These are phyloP conservation scores for Myxozyma mucilagina DNA, from an alignment of 805 yeast genomes.

Conservation along the genomic window DNA sequence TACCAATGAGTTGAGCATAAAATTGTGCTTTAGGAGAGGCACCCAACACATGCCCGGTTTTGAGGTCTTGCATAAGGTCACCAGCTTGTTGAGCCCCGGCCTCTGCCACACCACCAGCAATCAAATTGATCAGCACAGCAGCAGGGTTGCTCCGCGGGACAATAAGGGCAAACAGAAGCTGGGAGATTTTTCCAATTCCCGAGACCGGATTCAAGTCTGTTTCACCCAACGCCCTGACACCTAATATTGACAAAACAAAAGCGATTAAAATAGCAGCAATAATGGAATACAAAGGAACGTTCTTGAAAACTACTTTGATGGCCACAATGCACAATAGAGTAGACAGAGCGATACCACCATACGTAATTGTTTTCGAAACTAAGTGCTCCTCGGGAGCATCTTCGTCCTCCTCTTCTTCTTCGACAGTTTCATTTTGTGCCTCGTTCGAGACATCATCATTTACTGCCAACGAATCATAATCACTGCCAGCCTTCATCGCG, in stretches of 20 bases:
- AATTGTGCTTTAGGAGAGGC: slow-evolving; percentile 94
- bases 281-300: slow-evolving; percentile 71
- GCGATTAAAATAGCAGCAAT: slow-evolving; percentile 72
- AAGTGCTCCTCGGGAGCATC: slow-evolving; percentile 50
- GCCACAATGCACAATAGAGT: slow-evolving; percentile 66
- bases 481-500: not conserved
- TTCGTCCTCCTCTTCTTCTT: slow-evolving; percentile 35
- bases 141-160: slow-evolving; percentile 77
- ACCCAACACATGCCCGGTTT: slow-evolving; percentile 87
- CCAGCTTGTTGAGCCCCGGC: slow-evolving; percentile 99
- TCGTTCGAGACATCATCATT: not conserved
- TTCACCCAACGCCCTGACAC: slow-evolving; percentile 93
- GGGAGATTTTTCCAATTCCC: slow-evolving; percentile 94
- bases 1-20: slow-evolving; percentile 84
- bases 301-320: slow-evolving; percentile 61
- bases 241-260: slow-evolving; percentile 74
- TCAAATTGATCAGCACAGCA: slow-evolving; percentile 76
- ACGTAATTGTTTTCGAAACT: slow-evolving; percentile 52
- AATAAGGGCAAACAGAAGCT: slow-evolving; percentile 78
- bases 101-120: slow-evolving; percentile 96
- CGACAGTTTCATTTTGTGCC: not conserved
- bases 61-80: slow-evolving; percentile 94
- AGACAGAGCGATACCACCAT: slow-evolving; percentile 64
- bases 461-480: slow-evolving; percentile 12
- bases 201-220: slow-evolving; percentile 96